Conservation (phyloP, 331 rosid species). For the Rosa hybrid region DNA sequence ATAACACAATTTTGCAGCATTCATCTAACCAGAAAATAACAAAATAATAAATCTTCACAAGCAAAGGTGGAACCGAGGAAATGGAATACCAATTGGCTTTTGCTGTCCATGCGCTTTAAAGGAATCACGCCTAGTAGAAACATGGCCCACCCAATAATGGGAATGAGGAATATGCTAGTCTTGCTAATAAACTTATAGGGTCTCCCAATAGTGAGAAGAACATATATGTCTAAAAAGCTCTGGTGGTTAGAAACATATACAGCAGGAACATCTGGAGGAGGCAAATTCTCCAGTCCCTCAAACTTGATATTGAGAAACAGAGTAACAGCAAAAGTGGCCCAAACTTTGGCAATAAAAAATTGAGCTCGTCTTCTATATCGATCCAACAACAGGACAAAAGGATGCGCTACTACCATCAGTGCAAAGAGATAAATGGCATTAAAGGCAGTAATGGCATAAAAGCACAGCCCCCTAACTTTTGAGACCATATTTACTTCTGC, state of each 20-base stretch:
- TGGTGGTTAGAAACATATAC: constrained; percentile 96
- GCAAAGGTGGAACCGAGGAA: constrained; percentile 5
- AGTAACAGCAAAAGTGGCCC: constrained; percentile 65
- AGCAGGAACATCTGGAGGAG: constrained; percentile 72
- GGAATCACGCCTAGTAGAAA: constrained; percentile 81
- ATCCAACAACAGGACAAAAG: constrained; percentile 63
- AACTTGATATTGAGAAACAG: constrained; percentile 69
- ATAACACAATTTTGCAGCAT: not conserved
- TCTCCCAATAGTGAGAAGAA: constrained; percentile 88
- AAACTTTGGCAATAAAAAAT: constrained; percentile 67
- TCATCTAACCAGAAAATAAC: constrained; percentile 25
- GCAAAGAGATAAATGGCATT: constrained; percentile 65
- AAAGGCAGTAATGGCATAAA: constrained; percentile 57
- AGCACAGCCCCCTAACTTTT: constrained; percentile 72
- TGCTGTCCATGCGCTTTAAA: constrained; percentile 86
- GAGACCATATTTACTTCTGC: constrained; percentile 61
- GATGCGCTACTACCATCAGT: constrained; percentile 75
- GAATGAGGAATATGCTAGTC: constrained; percentile 86
- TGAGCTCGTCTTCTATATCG: constrained; percentile 67
- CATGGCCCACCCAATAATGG: constrained; percentile 98
- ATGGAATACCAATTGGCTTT: constrained; percentile 84
- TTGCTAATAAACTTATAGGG: constrained; percentile 94
- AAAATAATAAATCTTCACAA: constrained; percentile 15
- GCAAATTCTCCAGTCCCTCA: constrained; percentile 87
- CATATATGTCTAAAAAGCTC: constrained; percentile 90